Evolutionary conservation across 2,329 filamentous ascomycete species (phyloP), one percentile per base, ranked within the genome.

Genomic region (Talaromyces sp.): DNA sequence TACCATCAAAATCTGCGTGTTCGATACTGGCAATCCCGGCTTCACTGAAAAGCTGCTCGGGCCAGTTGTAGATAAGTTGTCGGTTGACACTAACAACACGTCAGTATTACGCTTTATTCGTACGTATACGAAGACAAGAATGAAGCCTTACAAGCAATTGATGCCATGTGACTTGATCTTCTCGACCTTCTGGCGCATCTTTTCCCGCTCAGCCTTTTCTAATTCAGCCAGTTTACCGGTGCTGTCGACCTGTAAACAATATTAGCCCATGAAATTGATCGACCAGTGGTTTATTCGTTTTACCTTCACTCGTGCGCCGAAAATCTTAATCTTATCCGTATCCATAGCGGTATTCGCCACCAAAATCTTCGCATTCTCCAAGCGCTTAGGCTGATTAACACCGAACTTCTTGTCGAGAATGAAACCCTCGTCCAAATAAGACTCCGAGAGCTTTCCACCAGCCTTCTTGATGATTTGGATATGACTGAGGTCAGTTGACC

Each of bases 381-480:
- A 81, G 60, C 91, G 84, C 82, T 97, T 97, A 56, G 94, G 94
- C 77, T 99, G 94, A 80, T 97, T 97, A 59, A 97, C 93, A 65
- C 94, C 94, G 64, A 99, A 96, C 80, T 93, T 96, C 84, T 99
- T 99, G 80, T 99, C 94, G 56, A 99, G 81, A 70, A 99, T 97
- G 79, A 99, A 99, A 5, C 94, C 94, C 69, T 97, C 91, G 71
- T 99, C 94, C 41, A 99, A 83, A 77, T 99, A 99, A 11, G 93
- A 97, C 74, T 99, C 94, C 73, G 87, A 94, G 60, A 99, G 85
- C 82, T 97, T 99, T 67, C 94, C 94, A 67, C 94, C 94, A 2
- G 93, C 89, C 82, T 99, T 99, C 83, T 99, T 99, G 81, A 99
- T 99, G 70, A 99, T 92, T 76, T 99, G 94, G 65, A 99, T 99